Evolutionary conservation across 2,329 filamentous ascomycete genomes (phyloP).

Genomic region (Dactylella cylindrospora): DNA sequence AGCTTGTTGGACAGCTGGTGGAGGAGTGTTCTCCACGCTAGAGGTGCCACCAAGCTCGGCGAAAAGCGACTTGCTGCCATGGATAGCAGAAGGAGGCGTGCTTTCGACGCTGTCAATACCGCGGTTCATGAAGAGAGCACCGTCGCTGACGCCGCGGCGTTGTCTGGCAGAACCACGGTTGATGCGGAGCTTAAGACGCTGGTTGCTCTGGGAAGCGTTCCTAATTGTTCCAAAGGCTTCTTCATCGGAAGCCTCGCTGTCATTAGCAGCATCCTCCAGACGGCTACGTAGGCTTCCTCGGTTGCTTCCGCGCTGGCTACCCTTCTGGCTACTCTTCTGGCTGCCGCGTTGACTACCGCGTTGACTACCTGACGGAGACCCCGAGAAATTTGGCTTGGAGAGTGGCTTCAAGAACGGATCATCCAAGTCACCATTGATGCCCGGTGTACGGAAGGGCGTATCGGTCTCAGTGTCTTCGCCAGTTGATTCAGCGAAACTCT

Average conservation of each 20-base stretch:
- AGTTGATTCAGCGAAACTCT: conserved; percentile 68
- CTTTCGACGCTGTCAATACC: conserved; percentile 53
- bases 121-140: conserved; percentile 63
- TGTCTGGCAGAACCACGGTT: conserved; percentile 64
- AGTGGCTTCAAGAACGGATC: conserved; percentile 53
- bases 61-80: conserved; percentile 22
- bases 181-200: conserved; percentile 67
- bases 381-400: conserved; percentile 44
- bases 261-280: conserved; percentile 19
- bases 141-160: conserved; percentile 62
- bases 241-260: conserved; percentile 59
- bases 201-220: conserved; percentile 61
- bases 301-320: conserved; percentile 48
- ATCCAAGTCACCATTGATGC: conserved; percentile 55
- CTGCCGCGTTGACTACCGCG: conserved; percentile 6
- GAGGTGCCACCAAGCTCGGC: conserved; percentile 33
- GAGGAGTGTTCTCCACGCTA: conserved; percentile 35
- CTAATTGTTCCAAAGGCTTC: conserved; percentile 61
- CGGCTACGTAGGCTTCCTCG: conserved; percentile 33
- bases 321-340: background rate
- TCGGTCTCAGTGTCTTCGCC: conserved; percentile 83
- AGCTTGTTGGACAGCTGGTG: conserved; percentile 28
- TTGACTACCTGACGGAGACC: conserved; percentile 23
- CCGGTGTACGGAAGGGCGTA: conserved; percentile 27
- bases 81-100: conserved; percentile 56